Evolutionary conservation across 306 rosid genomes (phyloP).

Genomic region (Benincasa hispida): DNA sequence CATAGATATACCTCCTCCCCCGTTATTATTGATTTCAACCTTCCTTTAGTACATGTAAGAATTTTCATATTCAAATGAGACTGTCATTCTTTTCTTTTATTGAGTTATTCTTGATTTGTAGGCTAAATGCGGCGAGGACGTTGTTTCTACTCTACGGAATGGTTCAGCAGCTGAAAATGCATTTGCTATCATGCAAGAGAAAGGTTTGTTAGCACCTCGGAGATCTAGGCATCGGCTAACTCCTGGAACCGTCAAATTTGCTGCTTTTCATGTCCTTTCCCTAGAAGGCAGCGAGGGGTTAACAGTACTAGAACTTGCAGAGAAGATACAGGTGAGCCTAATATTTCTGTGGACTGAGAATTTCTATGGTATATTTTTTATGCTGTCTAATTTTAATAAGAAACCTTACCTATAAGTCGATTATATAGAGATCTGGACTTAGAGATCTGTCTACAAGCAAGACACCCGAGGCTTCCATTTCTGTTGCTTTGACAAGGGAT

Average conservation of each 20-base stretch:
- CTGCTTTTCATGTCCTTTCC: constrained; percentile 96
- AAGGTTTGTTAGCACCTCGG: constrained; percentile 79
- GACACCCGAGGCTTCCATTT: constrained; percentile 98
- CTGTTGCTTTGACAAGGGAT: constrained; percentile 98
- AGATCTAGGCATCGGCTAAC: constrained; percentile 93
- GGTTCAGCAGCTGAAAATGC: constrained; percentile 98
- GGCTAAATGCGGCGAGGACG: constrained; percentile 72
- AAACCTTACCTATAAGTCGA: background rate
- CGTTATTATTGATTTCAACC: background rate
- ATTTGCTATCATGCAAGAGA: constrained; percentile 88
- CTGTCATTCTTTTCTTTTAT: background rate
- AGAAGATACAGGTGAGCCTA: constrained; percentile 78
- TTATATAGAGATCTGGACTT: constrained; percentile 85
- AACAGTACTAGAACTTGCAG: constrained; percentile 89
- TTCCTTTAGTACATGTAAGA: background rate
- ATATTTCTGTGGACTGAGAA: background rate
- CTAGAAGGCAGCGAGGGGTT: constrained; percentile 89
- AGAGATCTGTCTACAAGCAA: constrained; percentile 95
- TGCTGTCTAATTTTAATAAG: constrained; percentile 4
- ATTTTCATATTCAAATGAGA: background rate
- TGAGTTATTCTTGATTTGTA: constrained; percentile 14
- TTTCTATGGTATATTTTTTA: background rate
- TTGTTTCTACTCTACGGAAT: constrained; percentile 77
- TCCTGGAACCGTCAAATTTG: constrained; percentile 97
- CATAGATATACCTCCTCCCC: background rate